Evolutionary conservation across 1,139 yeast species (phyloP).

Genomic region (Meyerozyma carpophila): DNA sequence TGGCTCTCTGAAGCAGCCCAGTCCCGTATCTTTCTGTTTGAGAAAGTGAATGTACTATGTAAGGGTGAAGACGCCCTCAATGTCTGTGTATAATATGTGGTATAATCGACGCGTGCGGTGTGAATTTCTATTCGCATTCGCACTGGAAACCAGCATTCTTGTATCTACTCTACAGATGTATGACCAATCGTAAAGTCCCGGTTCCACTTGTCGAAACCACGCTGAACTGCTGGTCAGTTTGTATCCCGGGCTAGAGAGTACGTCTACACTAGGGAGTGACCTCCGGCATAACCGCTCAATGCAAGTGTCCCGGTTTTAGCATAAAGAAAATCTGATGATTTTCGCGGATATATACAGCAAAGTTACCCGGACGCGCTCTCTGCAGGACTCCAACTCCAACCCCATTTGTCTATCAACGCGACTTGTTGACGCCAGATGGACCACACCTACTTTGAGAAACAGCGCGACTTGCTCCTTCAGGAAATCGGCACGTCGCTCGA

Average conservation of each 20-base stretch:
- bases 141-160: no score
- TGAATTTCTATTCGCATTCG: no score
- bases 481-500: slow-evolving; percentile 44
- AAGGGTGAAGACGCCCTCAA: background rate
- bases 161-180: slow-evolving; percentile 10
- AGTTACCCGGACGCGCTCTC: background rate
- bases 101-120: background rate
- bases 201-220: slow-evolving; percentile 16
- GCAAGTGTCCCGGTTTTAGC: slow-evolving; percentile 26
- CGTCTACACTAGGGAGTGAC: slow-evolving; percentile 27
- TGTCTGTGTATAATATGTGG: slow-evolving; percentile 1
- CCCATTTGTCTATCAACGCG: no score
- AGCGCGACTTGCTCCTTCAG: slow-evolving; percentile 34
- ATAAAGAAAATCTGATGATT: slow-evolving; percentile 7
- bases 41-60: slow-evolving; percentile 15
- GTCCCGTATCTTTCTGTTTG: slow-evolving; percentile 35
- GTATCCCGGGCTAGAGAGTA: slow-evolving; percentile 36
- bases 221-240: slow-evolving; percentile 23
- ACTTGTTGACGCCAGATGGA: background rate
- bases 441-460: slow-evolving; percentile 28
- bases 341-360: background rate
- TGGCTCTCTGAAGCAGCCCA: slow-evolving; percentile 20
- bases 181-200: slow-evolving; percentile 27
- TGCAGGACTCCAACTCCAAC: no score
- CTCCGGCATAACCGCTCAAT: slow-evolving; percentile 29